Evolutionary conservation across 2,329 filamentous ascomycete species (phyloP), one percentile per base, ranked within the genome.

Genomic region (Alternaria tenuissima): DNA sequence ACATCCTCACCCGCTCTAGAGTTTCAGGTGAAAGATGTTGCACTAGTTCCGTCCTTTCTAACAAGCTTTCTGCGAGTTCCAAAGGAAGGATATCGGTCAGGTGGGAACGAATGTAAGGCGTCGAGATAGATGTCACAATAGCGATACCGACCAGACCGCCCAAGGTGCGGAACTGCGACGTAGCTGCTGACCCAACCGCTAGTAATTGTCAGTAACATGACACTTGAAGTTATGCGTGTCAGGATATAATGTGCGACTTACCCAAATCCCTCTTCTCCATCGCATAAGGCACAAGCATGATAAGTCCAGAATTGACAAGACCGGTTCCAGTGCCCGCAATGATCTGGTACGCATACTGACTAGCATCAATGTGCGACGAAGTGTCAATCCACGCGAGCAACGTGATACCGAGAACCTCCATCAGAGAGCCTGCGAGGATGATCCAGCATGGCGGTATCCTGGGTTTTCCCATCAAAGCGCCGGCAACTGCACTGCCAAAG

Each of bases 191-290:
- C 5, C 47, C 64, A 8, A 61, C 57, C 4, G 58, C 64, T 68
- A 32, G 38, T 28, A 11, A 20, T 39, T 6, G 32, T 36, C 5
- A 36, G 49, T 30, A 18, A 7, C 30, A 20, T n/a, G 30, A 11
- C 9, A 20, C 28, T 11, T 24, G 7, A n/a, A 24, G 2, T 12
- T 5, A 26, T 8, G 3, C 14, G 18, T 38, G 18, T 18, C 12
- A 36, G 26, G 14, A 34, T 12, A 20, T 20, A 28, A n/a, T 20
- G 3, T 5, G 2, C 7, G 2, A 18, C 57, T 43, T 51, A 64
- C 63, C 63, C n/a, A 67, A 32, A 51, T 69, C 64, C 34, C 52
- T 18, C n/a, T 59, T 58, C 24, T 69, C 56, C 49, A 67, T 53
- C 14, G 36, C 44, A 16, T 52, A 49, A 16, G 65, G 65, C 16